Evolutionary conservation across 1,139 yeast genomes (phyloP).

Genomic region (Sugiyamaella novakii): DNA sequence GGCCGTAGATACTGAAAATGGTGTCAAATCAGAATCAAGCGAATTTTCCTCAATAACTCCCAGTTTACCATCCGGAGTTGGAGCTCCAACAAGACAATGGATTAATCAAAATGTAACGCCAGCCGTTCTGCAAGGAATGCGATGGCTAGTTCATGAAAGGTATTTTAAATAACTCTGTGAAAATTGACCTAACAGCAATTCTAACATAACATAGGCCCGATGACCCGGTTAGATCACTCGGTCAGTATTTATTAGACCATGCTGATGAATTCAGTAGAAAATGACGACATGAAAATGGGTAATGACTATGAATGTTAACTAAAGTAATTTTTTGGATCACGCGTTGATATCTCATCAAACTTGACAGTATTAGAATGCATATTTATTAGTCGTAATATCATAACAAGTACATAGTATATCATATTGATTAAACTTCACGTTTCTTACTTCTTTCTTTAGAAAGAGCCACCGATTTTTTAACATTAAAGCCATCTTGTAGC

Average conservation of each 20-base stretch:
- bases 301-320: too few species aligned
- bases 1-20: slow-evolving; percentile 9
- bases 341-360: too few species aligned
- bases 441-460: slow-evolving; percentile 24
- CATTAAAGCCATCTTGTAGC: slow-evolving; percentile 80
- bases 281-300: too few species aligned
- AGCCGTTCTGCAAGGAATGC: slow-evolving; percentile 67
- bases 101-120: slow-evolving; percentile 72
- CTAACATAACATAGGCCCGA: slow-evolving; percentile 49
- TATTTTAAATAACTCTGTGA: slow-evolving; percentile 30
- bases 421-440: background rate
- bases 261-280: slow-evolving; percentile 20
- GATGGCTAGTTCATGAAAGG: slow-evolving; percentile 53
- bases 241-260: slow-evolving; percentile 61
- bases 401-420: slow-evolving; percentile 10
- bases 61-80: slow-evolving; percentile 51
- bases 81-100: slow-evolving; percentile 79
- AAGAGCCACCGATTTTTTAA: slow-evolving; percentile 60
- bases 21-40: slow-evolving; percentile 1
- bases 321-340: too few species aligned
- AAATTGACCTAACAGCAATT: too few species aligned
- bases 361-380: slow-evolving; percentile 11
- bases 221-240: slow-evolving; percentile 70
- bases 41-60: background rate
- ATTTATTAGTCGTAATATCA: slow-evolving; percentile 15